Percentiles rank a stretch among this genome's conserved stretches.
These are phyloP conservation scores for Coleophoma crateriformis DNA, from an alignment of 2,329 filamentous ascomycete genomes.

Conservation along the genomic window DNA sequence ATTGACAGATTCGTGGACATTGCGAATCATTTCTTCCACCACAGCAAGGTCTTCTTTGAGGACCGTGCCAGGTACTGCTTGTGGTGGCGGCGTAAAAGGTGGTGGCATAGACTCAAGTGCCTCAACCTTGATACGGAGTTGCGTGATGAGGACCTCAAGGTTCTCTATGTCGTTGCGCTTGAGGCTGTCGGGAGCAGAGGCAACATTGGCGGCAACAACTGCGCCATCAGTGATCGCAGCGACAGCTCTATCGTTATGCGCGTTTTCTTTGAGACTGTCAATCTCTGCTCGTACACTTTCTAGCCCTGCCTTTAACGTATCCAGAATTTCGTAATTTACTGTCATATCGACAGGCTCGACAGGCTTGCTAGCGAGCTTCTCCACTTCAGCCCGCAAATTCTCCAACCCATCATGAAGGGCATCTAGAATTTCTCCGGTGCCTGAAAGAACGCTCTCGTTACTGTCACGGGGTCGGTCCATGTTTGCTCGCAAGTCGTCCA, in stretches of 20 bases:
- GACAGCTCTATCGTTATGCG: constrained; percentile 42
- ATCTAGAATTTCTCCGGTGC: constrained; percentile 67
- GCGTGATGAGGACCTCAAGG: constrained; percentile 75
- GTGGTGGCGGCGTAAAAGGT: constrained; percentile 27
- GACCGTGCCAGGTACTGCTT: constrained; percentile 32
- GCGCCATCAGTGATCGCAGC: constrained; percentile 43
- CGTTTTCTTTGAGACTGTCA: constrained; percentile 63
- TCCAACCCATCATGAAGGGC: constrained; percentile 84
- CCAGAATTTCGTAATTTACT: constrained; percentile 82
- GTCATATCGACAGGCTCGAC: constrained; percentile 60
- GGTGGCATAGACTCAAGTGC: constrained; percentile 56
- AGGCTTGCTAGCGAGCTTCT: constrained; percentile 72
- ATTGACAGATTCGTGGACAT: constrained; percentile 54
- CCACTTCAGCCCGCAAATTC: constrained; percentile 70
- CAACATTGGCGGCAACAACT: constrained; percentile 37
- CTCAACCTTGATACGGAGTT: constrained; percentile 81
- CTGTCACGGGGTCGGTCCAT: constrained; percentile 44
- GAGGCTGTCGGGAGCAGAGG: constrained; percentile 46
- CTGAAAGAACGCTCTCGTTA: constrained; percentile 28
- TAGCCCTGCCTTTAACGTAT: constrained; percentile 79
- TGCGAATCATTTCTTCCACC: constrained; percentile 48
- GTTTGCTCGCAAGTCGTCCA: constrained; percentile 71
- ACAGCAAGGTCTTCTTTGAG: constrained; percentile 48
- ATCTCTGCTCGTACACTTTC: constrained; percentile 73
- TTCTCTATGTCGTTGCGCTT: constrained; percentile 75